These are phyloP conservation scores for Fusarium abutilonis DNA, from an alignment of 2,329 filamentous ascomycete species.

Conservation along the genomic window DNA sequence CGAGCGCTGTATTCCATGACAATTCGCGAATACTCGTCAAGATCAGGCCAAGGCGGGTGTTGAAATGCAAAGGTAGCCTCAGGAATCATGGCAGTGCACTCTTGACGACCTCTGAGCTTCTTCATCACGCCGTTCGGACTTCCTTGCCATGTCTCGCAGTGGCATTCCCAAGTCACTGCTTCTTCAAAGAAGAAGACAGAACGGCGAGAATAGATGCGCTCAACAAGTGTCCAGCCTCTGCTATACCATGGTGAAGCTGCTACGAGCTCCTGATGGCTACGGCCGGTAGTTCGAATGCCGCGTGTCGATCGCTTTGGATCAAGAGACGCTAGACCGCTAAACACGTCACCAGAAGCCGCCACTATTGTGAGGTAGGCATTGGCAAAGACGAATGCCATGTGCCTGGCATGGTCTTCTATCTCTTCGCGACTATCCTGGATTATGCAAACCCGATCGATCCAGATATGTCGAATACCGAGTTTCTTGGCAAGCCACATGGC, in stretches of 20 bases:
- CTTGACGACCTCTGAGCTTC: constrained; percentile 46
- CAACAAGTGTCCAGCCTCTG: constrained; percentile 57
- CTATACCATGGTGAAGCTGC: constrained; percentile 52
- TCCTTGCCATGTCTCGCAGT: constrained; percentile 57
- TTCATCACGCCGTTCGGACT: constrained; percentile 47
- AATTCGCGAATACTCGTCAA: constrained; percentile 58
- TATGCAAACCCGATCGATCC: constrained; percentile 59
- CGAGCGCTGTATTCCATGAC: constrained; percentile 56
- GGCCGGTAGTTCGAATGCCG: constrained; percentile 39
- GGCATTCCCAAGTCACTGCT: constrained; percentile 57
- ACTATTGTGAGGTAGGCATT: constrained; percentile 58
- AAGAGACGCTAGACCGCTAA: constrained; percentile 52
- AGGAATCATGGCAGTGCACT: constrained; percentile 49
- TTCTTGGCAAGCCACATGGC: constrained; percentile 58
- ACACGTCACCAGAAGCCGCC: constrained; percentile 54
- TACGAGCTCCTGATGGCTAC: constrained; percentile 54
- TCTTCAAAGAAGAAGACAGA: constrained; percentile 57
- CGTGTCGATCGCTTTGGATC: constrained; percentile 49
- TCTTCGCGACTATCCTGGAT: constrained; percentile 56
- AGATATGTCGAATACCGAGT: constrained; percentile 56
- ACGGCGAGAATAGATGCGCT: constrained; percentile 55
- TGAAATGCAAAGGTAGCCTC: constrained; percentile 51
- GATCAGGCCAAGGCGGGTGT: constrained; percentile 57
- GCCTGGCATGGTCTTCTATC: constrained; percentile 52
- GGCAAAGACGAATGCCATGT: constrained; percentile 59